Conservation (phyloP, 78 protist genomes). For the Pigoraptor vietnamica region DNA sequence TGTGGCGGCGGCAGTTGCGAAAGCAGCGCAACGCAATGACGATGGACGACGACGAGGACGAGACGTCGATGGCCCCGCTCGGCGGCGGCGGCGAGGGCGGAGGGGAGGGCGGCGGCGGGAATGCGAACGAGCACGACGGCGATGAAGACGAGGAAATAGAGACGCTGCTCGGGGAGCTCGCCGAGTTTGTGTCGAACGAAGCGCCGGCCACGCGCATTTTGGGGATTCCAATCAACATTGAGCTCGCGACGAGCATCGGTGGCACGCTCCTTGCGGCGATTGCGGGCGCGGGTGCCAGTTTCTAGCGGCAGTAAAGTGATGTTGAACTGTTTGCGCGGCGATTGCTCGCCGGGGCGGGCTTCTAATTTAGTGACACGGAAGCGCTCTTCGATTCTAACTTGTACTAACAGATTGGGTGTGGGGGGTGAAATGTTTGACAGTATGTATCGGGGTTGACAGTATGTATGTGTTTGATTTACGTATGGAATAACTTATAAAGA, state of each 20-base stretch:
- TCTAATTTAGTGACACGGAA: no score
- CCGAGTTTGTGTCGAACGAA: neutral
- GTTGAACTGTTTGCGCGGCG: no score
- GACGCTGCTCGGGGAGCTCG: neutral
- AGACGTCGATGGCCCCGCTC: neutral
- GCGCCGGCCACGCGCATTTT: neutral
- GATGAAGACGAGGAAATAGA: neutral
- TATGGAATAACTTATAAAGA: no score
- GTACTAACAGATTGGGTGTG: no score
- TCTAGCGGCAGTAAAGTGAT: no score
- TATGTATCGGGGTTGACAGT: no score
- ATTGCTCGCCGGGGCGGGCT: no score
- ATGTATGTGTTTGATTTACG: no score
- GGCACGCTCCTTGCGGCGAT: neutral
- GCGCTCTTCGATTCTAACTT: no score
- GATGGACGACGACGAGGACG: neutral
- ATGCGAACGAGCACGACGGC: neutral
- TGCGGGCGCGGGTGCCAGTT: neutral
- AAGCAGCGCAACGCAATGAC: neutral
- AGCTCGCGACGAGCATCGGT: neutral
- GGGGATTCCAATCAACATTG: neutral
- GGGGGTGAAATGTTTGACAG: no score
- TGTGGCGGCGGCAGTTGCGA: neutral
- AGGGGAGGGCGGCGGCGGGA: neutral
- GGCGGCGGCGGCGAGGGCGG: neutral